Percentiles rank a stretch among this genome's conserved stretches.
phyloP scores from a whole-genome alignment of 148 eudicot species.

The Fagopyrum homotropicum region DNA sequence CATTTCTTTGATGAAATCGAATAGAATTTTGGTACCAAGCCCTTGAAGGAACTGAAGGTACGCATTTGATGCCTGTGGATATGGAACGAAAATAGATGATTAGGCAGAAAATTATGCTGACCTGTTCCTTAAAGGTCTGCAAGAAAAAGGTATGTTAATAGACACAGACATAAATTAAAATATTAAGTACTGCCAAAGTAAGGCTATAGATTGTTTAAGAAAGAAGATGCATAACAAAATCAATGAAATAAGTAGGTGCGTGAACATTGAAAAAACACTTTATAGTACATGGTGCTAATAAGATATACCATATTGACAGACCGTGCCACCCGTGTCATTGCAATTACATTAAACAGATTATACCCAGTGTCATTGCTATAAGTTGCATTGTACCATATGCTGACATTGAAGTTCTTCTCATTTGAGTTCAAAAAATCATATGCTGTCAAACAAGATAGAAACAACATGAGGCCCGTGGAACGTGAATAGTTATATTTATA shows the following conservation, averaged over 20 bases:
- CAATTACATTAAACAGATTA: slow-evolving; percentile 17
- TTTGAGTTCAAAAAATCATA: slow-evolving; percentile 76
- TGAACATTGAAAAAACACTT: too few relatives aligned
- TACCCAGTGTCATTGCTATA: slow-evolving; percentile 66
- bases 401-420: slow-evolving; percentile 55
- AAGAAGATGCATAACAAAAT: not conserved
- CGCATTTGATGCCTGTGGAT: slow-evolving; percentile 73
- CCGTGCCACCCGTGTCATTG: slow-evolving; percentile 61
- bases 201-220: not conserved
- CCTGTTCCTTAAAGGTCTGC: not conserved
- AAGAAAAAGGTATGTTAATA: not conserved
- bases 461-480: too few relatives aligned
- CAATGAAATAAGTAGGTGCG: not conserved
- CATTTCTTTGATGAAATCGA: slow-evolving; percentile 90
- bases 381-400: slow-evolving; percentile 83
- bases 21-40: slow-evolving; percentile 40
- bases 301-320: slow-evolving; percentile 76
- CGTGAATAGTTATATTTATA: not conserved
- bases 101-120: not conserved
- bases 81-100: not conserved
- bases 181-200: not conserved
- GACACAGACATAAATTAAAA: not conserved
- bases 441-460: slow-evolving; percentile 33
- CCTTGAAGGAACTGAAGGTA: slow-evolving; percentile 59
- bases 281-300: not conserved